A percentile compares a stretch with the other conserved stretches of the same genome.
Evolutionary conservation across 192 early-diverging fungal genomes (phyloP).

Genomic region (Pilobolus umbonatus): DNA sequence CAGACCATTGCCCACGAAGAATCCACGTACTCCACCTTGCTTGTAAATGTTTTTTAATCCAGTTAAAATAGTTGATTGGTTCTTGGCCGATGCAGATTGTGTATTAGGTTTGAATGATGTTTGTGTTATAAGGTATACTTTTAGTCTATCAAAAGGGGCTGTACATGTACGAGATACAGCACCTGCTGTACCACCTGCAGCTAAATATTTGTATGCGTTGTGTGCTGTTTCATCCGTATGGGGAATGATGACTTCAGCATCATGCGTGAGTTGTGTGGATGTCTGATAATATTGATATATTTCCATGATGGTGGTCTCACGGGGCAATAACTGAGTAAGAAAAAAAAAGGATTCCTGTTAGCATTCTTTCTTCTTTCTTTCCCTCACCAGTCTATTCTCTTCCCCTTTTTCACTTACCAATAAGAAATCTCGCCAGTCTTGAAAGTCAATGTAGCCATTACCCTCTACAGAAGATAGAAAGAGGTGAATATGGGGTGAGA

Average conservation of each 20-base stretch:
- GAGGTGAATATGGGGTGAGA: background rate
- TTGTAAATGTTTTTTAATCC: conserved; percentile 54
- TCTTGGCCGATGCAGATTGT: conserved; percentile 27
- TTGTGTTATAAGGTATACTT: conserved; percentile 53
- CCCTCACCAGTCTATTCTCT: no score
- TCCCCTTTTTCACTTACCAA: conserved; percentile 30
- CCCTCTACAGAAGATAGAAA: conserved; percentile 25
- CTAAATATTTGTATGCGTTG: conserved; percentile 60
- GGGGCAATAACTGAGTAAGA: conserved; percentile 54
- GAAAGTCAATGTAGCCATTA: conserved; percentile 60
- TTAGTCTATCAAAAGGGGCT: conserved; percentile 72
- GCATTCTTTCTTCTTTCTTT: background rate
- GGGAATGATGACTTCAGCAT: conserved; percentile 62
- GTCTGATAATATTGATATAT: conserved; percentile 60
- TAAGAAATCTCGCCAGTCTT: conserved; percentile 63
- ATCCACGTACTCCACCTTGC: conserved; percentile 61
- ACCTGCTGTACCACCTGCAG: conserved; percentile 68
- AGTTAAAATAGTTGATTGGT: conserved; percentile 12
- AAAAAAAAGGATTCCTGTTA: background rate
- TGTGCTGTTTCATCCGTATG: conserved; percentile 38
- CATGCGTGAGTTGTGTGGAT: conserved; percentile 57
- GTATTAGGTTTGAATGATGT: conserved; percentile 32
- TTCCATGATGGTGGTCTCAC: conserved; percentile 53
- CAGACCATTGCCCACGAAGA: conserved; percentile 73
- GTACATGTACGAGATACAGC: conserved; percentile 67